A percentile compares a stretch with the other conserved stretches of the same genome.
These are phyloP conservation scores for Kwoniella europaea DNA, from an alignment of 768 basidiomycete genomes.

Conservation along the genomic window DNA sequence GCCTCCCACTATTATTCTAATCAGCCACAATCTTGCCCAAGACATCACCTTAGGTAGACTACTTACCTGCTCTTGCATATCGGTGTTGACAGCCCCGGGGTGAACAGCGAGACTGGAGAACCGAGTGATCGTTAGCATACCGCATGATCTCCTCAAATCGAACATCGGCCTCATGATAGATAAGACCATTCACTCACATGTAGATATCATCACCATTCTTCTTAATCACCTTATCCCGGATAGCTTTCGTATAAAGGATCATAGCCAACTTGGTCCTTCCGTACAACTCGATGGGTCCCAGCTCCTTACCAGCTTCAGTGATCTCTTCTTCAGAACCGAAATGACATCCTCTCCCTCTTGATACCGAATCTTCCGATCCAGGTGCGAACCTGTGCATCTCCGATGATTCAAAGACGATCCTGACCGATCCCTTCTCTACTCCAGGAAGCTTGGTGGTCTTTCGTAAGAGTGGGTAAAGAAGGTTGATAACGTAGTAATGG, in stretches of 20 bases:
- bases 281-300: slow-evolving; percentile 58
- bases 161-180: too few relatives aligned
- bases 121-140: neutral
- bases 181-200: slow-evolving; percentile 24
- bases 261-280: slow-evolving; percentile 61
- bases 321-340: slow-evolving; percentile 60
- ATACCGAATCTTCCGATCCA: slow-evolving; percentile 30
- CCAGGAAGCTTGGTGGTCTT: slow-evolving; percentile 54
- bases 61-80: slow-evolving; percentile 50
- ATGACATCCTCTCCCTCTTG: slow-evolving; percentile 36
- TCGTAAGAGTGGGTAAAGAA: slow-evolving; percentile 59
- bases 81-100: slow-evolving; percentile 57
- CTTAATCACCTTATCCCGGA: slow-evolving; percentile 56
- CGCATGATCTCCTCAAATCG: neutral
- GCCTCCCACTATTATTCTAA: slow-evolving; percentile 34
- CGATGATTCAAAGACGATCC: slow-evolving; percentile 61
- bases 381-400: slow-evolving; percentile 60
- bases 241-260: slow-evolving; percentile 59
- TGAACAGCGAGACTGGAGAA: slow-evolving; percentile 46
- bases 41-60: neutral
- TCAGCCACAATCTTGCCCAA: neutral
- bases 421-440: slow-evolving; percentile 52
- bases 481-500: slow-evolving; percentile 61
- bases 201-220: slow-evolving; percentile 54
- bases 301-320: slow-evolving; percentile 50